These are phyloP conservation scores for Thuidium tamariscinum DNA, from an alignment of 225 moss, liverwort and hornwort species.

Conservation along the genomic window DNA sequence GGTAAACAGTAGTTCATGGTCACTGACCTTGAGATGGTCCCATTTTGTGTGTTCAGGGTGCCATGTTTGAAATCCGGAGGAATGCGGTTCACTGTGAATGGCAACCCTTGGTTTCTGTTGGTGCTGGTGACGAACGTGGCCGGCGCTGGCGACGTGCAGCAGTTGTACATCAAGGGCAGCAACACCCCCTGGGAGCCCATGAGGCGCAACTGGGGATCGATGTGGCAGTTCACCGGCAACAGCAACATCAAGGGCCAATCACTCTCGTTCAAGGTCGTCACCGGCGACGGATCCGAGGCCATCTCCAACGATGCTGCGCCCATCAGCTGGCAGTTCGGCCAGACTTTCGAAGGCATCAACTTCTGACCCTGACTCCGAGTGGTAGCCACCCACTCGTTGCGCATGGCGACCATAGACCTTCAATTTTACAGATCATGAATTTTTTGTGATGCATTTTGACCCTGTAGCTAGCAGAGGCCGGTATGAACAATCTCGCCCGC, in stretches of 20 bases:
- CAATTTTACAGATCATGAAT: background rate
- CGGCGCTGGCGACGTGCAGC: conserved; percentile 49
- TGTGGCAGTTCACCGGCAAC: conserved; percentile 46
- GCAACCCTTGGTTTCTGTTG: conserved; percentile 40
- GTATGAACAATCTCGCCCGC: conserved; percentile 39
- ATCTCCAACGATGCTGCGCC: conserved; percentile 29
- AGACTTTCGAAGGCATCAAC: conserved; percentile 40
- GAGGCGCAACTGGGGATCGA: conserved; percentile 47
- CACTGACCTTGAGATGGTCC: background rate
- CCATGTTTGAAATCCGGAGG: conserved; percentile 30
- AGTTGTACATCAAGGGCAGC: conserved; percentile 29
- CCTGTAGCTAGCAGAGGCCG: conserved; percentile 44
- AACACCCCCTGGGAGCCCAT: conserved; percentile 11
- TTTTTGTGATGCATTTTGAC: conserved; percentile 5
- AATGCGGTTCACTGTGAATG: conserved; percentile 42
- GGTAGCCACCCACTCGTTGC: background rate
- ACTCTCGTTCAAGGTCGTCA: conserved; percentile 31
- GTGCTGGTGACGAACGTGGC: conserved; percentile 41
- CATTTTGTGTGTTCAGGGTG: conserved; percentile 2
- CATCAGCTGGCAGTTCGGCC: conserved; percentile 30
- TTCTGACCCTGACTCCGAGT: conserved; percentile 12
- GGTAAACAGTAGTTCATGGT: background rate
- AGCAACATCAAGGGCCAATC: conserved; percentile 21
- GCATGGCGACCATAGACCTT: background rate
- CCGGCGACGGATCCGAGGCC: conserved; percentile 21